These are phyloP conservation scores for Cydonia oblonga DNA, from an alignment of 331 rosid species.

Conservation along the genomic window DNA sequence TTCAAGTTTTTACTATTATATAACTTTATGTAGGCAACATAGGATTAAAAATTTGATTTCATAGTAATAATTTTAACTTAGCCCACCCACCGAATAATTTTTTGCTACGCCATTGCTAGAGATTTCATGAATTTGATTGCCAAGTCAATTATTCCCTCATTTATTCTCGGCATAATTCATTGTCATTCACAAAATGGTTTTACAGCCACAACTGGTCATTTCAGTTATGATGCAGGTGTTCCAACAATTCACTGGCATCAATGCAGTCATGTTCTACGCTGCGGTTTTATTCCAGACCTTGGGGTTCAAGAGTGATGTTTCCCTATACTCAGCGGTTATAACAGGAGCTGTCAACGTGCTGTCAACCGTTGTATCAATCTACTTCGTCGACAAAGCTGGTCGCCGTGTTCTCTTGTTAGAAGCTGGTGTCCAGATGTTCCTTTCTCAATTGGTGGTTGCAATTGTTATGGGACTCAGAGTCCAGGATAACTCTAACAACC, in stretches of 20 bases:
- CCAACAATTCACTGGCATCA: conserved; percentile 79
- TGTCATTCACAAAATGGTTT: too few species aligned
- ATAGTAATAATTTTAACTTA: too few species aligned
- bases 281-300: conserved; percentile 50
- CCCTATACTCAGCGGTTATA: conserved; percentile 60
- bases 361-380: conserved; percentile 54
- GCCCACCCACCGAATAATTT: too few species aligned
- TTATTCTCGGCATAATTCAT: too few species aligned
- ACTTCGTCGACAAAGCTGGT: conserved; percentile 54
- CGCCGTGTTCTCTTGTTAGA: conserved; percentile 51
- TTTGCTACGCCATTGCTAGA: too few species aligned
- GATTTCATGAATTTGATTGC: too few species aligned
- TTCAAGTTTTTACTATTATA: too few species aligned
- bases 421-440: conserved; percentile 73
- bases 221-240: conserved; percentile 22
- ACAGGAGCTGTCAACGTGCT: conserved; percentile 66
- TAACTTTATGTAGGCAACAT: too few species aligned
- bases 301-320: conserved; percentile 51
- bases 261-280: conserved; percentile 68
- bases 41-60: too few species aligned
- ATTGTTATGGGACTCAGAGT: conserved; percentile 35
- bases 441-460: conserved; percentile 48
- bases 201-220: conserved; percentile 20
- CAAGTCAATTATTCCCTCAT: too few species aligned
- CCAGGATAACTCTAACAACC: conserved; percentile 23